Base-by-base conservation (phyloP, 1,284 basidiomycete species). In the Erythrobasidium hasegawianum region DNA sequence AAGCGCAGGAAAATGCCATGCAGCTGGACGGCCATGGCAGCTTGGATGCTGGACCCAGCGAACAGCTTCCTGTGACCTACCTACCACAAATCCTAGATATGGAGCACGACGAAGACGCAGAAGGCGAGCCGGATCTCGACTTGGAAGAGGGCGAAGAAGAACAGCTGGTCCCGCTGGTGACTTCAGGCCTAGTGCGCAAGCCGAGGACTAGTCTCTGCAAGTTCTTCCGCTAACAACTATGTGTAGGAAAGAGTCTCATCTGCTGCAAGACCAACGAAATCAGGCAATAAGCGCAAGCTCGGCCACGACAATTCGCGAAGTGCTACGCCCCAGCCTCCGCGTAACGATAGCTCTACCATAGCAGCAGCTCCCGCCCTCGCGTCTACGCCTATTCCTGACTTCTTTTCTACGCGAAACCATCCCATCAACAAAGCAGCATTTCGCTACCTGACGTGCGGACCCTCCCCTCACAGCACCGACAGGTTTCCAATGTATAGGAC, bases 361-460 rank as follows among this genome's bases (percentile, higher is more conserved):
- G 57, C 59, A 29, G 45, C 50, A 24, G 24, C 54, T 16, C 66
- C 66, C n/a, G 2, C 45, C 10, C 59, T 68, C 22, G 59, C 62
- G 2, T 50, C 50, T 9, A 39, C 9, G 0, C 24, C 38, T 20
- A 24, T 59, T 16, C 54, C 45, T 45, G 59, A 69, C 14, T 76
- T 76, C 71, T 75, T 60, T 67, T 26, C 69, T 10, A 76, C 76
- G 16, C 71, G 73, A 22, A 72, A 72, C n/a, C 71, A 75, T 29
- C 76, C 85, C 56, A 81, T 85, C 73, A 90, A 90, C 76, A 84
- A 87, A 57, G 11, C 65, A 74, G 76, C 74, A 14, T 92, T 86
- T 73, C 86, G 90, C 50, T 92, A 92, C 73, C 81, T 85, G 9
- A 87, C 89, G 27, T 90, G 89, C 0, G 89, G 89, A 14, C 82